Conservation (phyloP, 495 filamentous ascomycete species). For the Penicillium crystallinum region DNA sequence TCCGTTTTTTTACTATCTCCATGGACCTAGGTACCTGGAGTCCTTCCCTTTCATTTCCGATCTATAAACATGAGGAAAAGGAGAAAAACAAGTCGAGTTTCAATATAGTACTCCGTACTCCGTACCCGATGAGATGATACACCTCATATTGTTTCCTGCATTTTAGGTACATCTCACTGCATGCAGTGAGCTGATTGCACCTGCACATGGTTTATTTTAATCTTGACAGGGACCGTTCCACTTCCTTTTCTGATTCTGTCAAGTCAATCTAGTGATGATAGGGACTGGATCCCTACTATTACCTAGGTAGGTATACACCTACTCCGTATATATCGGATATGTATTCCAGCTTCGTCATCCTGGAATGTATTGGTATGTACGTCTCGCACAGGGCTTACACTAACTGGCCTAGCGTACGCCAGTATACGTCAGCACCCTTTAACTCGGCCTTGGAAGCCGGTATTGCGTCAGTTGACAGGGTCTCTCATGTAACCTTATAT, state of each 20-base stretch:
- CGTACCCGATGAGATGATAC: no score
- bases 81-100: not conserved
- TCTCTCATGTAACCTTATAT: no score
- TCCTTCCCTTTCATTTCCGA: no score
- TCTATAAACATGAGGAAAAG: no score
- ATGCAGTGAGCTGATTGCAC: constrained; percentile 4
- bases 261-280: no score
- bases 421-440: constrained; percentile 22
- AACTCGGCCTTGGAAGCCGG: not conserved
- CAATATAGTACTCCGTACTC: not conserved
- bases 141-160: not conserved
- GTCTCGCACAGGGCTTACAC: constrained; percentile 11
- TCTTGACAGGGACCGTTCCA: not conserved
- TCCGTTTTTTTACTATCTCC: no score
- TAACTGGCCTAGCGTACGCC: constrained; percentile 6
- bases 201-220: constrained; percentile 1
- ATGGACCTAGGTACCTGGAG: no score
- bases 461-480: not conserved
- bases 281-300: no score
- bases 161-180: not conserved
- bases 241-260: not conserved
- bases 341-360: constrained; percentile 17
- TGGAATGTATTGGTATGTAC: constrained; percentile 2
- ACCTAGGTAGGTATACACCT: no score
- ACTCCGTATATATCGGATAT: constrained; percentile 2